phyloP scores from a whole-genome alignment of 2,329 filamentous ascomycete species.

The Epichloe sibirici region DNA sequence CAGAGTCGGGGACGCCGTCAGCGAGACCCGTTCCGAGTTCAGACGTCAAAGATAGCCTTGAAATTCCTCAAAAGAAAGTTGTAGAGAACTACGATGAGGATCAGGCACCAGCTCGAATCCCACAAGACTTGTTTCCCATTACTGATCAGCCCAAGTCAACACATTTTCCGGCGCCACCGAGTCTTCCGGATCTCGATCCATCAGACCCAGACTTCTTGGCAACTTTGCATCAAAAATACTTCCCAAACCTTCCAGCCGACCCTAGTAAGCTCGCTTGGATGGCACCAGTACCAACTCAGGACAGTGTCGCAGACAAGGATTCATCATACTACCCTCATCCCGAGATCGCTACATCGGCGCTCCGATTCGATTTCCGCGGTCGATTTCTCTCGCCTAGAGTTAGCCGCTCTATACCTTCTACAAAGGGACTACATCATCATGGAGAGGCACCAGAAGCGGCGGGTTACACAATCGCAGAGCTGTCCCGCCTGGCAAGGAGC shows the following conservation, averaged over 20 bases:
- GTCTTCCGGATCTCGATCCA: conserved; percentile 65
- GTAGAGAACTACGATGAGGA: conserved; percentile 28
- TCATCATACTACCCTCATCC: conserved; percentile 76
- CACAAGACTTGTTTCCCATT: conserved; percentile 30
- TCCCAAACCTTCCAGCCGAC: conserved; percentile 75
- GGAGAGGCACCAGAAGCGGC: conserved; percentile 85
- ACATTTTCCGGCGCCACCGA: conserved; percentile 49
- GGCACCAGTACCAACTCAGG: conserved; percentile 54
- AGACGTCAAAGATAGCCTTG: not conserved
- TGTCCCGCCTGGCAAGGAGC: conserved; percentile 69
- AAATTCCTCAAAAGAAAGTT: conserved; percentile 15
- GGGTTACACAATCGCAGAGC: conserved; percentile 82
- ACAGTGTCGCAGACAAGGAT: conserved; percentile 52
- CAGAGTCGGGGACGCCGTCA: not conserved
- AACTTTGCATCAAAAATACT: conserved; percentile 85
- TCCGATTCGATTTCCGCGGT: conserved; percentile 85
- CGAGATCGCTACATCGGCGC: conserved; percentile 57
- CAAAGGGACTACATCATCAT: conserved; percentile 83
- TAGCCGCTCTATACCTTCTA: conserved; percentile 61
- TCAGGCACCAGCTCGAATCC: conserved; percentile 27
- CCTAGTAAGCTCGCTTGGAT: conserved; percentile 86
- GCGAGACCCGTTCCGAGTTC: not conserved
- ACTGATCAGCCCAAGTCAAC: conserved; percentile 29
- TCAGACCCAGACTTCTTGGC: conserved; percentile 70
- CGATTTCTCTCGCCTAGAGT: conserved; percentile 65